These are phyloP conservation scores for Heteromeles arbutifolia DNA, from an alignment of 306 rosid species.

Conservation along the genomic window DNA sequence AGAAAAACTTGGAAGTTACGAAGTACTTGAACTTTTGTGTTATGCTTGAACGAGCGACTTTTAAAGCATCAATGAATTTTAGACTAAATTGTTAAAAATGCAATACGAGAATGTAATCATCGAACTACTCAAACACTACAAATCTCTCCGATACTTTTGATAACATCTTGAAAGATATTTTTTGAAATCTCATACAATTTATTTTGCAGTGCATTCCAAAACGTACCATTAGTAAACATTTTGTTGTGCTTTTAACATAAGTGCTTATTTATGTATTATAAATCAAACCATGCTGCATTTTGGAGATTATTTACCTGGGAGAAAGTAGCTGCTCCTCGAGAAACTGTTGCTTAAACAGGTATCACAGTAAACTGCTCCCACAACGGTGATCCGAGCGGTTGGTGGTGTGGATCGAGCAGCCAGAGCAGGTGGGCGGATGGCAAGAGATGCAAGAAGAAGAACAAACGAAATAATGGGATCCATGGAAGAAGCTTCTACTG, in stretches of 20 bases:
- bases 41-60: no score
- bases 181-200: no score
- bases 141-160: no score
- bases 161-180: no score
- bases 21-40: no score
- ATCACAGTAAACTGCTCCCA: constrained; percentile 69
- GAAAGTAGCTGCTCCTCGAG: constrained; percentile 60
- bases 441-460: constrained; percentile 23
- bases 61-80: no score
- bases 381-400: constrained; percentile 44
- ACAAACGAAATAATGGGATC: constrained; percentile 23
- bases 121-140: neutral
- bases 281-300: neutral
- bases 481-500: constrained; percentile 38
- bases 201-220: neutral
- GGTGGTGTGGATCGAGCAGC: constrained; percentile 23
- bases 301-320: constrained; percentile 39
- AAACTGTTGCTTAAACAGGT: constrained; percentile 50
- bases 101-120: no score
- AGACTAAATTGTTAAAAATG: no score
- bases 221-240: neutral
- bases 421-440: constrained; percentile 16
- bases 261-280: neutral
- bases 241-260: neutral
- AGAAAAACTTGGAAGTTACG: no score